Evolutionary conservation across 768 basidiomycete genomes (phyloP).

Genomic region (Daedaleopsis sinensis): DNA sequence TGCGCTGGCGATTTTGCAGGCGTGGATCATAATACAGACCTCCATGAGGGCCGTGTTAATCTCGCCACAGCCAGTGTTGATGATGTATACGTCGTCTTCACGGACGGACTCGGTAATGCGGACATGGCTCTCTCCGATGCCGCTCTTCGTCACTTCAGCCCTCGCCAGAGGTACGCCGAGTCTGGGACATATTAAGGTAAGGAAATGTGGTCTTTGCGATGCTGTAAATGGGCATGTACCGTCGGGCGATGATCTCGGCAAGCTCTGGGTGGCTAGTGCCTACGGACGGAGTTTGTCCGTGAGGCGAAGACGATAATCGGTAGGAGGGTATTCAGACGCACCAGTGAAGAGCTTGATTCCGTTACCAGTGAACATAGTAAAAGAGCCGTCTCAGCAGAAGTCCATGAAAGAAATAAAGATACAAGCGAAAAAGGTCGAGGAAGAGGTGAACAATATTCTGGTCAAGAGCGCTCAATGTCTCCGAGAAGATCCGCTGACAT

Average conservation of each 20-base stretch:
- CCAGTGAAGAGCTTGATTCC: constrained; percentile 65
- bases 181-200: constrained; percentile 42
- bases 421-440: constrained; percentile 16
- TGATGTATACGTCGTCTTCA: constrained; percentile 98
- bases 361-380: constrained; percentile 54
- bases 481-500: background rate
- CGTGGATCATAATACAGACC: constrained; percentile 98
- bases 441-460: constrained; percentile 8
- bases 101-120: constrained; percentile 94
- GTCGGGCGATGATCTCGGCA: constrained; percentile 89
- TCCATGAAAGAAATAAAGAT: constrained; percentile 36
- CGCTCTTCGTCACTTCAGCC: constrained; percentile 85
- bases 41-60: constrained; percentile 98
- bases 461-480: constrained; percentile 3
- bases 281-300: constrained; percentile 35
- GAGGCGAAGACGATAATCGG: constrained; percentile 13
- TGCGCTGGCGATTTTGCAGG: constrained; percentile 99
- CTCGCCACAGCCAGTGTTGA: constrained; percentile 87
- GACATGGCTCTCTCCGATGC: constrained; percentile 90
- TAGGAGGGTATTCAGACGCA: constrained; percentile 31
- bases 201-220: background rate
- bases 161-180: constrained; percentile 89
- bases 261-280: constrained; percentile 96
- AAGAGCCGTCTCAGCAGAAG: constrained; percentile 19
- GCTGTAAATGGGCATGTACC: constrained; percentile 51